A percentile compares a stretch with the other conserved stretches of the same genome.
Conservation (phyloP, 192 early-diverging fungal species). For the Diversispora eburnea region DNA sequence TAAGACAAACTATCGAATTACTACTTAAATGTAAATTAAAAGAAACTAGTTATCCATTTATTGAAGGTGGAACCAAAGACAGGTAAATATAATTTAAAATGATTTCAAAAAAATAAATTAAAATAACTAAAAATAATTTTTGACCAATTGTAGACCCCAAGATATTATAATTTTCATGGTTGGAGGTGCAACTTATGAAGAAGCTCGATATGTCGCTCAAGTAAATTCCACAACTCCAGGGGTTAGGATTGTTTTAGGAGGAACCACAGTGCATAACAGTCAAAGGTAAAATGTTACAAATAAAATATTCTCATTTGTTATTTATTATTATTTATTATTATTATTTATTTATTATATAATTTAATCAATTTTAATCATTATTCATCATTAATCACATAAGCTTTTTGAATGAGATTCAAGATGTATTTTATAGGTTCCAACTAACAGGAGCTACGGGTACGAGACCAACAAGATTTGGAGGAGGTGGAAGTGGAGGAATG, state of each 20-base stretch:
- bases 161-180: constrained; percentile 95
- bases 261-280: constrained; percentile 85
- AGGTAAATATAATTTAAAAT: constrained; percentile 40
- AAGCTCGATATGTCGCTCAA: constrained; percentile 81
- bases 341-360: not conserved
- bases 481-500: not conserved
- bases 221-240: constrained; percentile 78
- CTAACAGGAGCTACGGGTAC: not conserved
- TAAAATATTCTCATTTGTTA: not conserved
- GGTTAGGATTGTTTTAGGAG: constrained; percentile 83
- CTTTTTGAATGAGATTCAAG: constrained; percentile 32
- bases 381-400: constrained; percentile 3
- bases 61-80: constrained; percentile 57
- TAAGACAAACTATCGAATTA: constrained; percentile 75
- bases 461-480: constrained; percentile 8
- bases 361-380: not conserved
- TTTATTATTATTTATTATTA: not conserved
- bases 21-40: constrained; percentile 78
- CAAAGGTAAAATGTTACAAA: constrained; percentile 45
- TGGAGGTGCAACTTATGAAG: constrained; percentile 93
- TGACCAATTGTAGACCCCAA: constrained; percentile 64
- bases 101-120: not conserved
- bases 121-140: not conserved
- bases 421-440: constrained; percentile 22
- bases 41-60: constrained; percentile 73